Base-by-base conservation (phyloP, 345 rosid genomes). In the Brassica cretica region DNA sequence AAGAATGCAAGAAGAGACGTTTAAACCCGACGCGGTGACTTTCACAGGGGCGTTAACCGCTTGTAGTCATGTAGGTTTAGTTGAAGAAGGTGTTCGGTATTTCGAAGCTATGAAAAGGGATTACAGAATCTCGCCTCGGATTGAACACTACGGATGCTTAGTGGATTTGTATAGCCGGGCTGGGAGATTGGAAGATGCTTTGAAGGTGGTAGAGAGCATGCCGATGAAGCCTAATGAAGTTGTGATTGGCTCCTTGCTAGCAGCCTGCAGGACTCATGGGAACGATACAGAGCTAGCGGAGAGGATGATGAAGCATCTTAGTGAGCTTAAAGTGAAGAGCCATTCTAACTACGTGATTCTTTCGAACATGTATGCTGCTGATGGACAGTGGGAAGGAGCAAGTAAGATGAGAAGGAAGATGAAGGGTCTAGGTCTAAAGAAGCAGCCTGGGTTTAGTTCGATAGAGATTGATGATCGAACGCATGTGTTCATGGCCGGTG, bases 81-180 rank as follows among this genome's bases (percentile, higher is more conserved):
- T 90, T 11, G 89, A 85, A 8, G 83, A 89, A 72, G 96, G 96
- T 71, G 80, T 87, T 21, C 63, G 15, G 16, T 87, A 83, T 73
- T 89, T 94, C 76, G 77, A 86, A 16, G 35, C 59, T 60, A 89
- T 91, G 94, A 85, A 78, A 76, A 79, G 72, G 33, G 83, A 82
- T 65, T 80, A 82, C 76, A 66, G 73, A 59, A 85, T 94, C 64
- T 68, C 78, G 16, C 94, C 98, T 4, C 75, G 91, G 39, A 89
- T 94, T 60, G 93, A 90, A 76, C 98, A 91, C 67, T 94, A 88
- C 6, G 96, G 96, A 6, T 94, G 98, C 88, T 65, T 94, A 53
- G 97, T 94, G 15, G 94, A 91, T 87, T 87, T 91, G 55, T 90
- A 86, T 73, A 89, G 93, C 76, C 94, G 94, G 8, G 90, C 97